A percentile compares a stretch with the other conserved stretches of the same genome.
Evolutionary conservation across 164 flowering plant species (phyloP).

Genomic region (Amborella trichopoda): DNA sequence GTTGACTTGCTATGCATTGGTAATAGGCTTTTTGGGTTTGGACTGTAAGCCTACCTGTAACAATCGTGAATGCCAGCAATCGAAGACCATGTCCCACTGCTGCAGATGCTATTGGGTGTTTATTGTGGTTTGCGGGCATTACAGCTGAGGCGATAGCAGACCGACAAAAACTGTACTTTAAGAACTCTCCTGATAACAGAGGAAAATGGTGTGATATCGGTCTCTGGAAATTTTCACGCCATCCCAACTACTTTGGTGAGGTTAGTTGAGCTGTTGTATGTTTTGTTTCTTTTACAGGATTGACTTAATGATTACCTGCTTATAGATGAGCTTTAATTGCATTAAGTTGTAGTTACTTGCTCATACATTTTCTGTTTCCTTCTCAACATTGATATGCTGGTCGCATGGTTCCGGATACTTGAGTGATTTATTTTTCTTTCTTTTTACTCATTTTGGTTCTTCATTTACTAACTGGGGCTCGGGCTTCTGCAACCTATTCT

Average conservation of each 20-base stretch:
- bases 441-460: too few relatives aligned
- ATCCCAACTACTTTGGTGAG: constrained; percentile 97
- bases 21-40: constrained; percentile 95
- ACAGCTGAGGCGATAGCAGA: constrained; percentile 70
- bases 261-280: constrained; percentile 31
- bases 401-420: too few relatives aligned
- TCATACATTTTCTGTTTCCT: too few relatives aligned
- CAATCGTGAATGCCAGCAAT: constrained; percentile 76
- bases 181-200: constrained; percentile 67
- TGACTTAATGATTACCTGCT: too few relatives aligned
- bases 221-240: constrained; percentile 73
- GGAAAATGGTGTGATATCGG: constrained; percentile 91
- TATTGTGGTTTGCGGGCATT: constrained; percentile 72
- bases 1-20: too few relatives aligned
- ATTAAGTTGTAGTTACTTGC: too few relatives aligned
- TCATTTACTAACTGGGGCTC: too few relatives aligned
- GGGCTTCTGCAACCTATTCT: too few relatives aligned
- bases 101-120: constrained; percentile 73
- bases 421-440: too few relatives aligned
- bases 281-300: too few relatives aligned
- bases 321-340: too few relatives aligned
- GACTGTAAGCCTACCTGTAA: constrained; percentile 92
- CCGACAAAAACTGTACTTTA: constrained; percentile 75
- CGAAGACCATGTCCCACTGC: constrained; percentile 50
- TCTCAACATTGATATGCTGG: too few relatives aligned